Evolutionary conservation across 2,329 filamentous ascomycete genomes (phyloP).

Genomic region (Aspergillus unguis): DNA sequence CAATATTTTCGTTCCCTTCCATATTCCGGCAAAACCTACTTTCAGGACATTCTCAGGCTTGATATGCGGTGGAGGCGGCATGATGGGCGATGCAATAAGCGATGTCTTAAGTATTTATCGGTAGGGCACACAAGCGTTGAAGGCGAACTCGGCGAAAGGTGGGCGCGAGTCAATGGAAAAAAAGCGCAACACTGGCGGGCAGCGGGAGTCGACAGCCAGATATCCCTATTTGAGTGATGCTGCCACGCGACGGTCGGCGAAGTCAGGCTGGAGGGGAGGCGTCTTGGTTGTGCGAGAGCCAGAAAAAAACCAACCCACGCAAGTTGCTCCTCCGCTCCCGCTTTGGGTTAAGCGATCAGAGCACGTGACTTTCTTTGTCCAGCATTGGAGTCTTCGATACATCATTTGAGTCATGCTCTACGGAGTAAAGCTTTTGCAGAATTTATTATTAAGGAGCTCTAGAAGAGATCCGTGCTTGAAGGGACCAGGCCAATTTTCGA

Average conservation of each 20-base stretch:
- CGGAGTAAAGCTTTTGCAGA: too few relatives aligned
- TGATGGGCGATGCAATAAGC: conserved; percentile 46
- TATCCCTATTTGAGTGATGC: conserved; percentile 24
- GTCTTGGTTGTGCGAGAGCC: conserved; percentile 33
- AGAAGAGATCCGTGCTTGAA: too few relatives aligned
- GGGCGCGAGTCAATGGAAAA: conserved; percentile 15
- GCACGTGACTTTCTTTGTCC: conserved; percentile 25
- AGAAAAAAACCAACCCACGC: conserved; percentile 28
- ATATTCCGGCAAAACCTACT: conserved; percentile 39
- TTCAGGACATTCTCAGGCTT: conserved; percentile 99
- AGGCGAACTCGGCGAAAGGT: conserved; percentile 7
- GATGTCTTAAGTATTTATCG: conserved; percentile 7
- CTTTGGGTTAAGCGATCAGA: conserved; percentile 36
- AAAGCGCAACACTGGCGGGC: conserved; percentile 28
- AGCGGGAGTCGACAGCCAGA: conserved; percentile 27
- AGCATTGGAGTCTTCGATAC: neutral
- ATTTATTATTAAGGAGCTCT: neutral
- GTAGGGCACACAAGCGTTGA: conserved; percentile 12
- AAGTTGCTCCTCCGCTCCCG: conserved; percentile 23
- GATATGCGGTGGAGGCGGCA: conserved; percentile 95
- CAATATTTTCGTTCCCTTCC: conserved; percentile 1
- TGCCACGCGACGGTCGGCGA: conserved; percentile 36
- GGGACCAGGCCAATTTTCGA: too few relatives aligned
- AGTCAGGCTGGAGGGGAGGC: conserved; percentile 22
- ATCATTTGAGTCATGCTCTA: too few relatives aligned